Conservation (phyloP, 1,284 basidiomycete genomes). For the Pseudozyma sp. region DNA sequence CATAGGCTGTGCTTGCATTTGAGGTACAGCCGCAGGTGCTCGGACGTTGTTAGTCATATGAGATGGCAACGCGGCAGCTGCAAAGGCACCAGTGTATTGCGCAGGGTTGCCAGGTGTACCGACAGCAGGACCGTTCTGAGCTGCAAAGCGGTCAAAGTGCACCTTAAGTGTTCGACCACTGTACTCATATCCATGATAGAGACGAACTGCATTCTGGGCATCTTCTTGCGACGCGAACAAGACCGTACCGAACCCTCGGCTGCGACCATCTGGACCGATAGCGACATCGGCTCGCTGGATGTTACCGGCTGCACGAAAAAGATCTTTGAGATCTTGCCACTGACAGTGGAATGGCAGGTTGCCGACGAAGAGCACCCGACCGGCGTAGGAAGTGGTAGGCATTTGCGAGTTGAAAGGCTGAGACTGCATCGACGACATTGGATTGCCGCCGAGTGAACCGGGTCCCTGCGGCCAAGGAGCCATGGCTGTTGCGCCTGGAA, state of each 20-base stretch:
- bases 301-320: slow-evolving; percentile 72
- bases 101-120: slow-evolving; percentile 60
- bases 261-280: slow-evolving; percentile 89
- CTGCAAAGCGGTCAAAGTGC: slow-evolving; percentile 76
- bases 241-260: slow-evolving; percentile 91
- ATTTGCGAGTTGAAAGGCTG: slow-evolving; percentile 43
- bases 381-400: slow-evolving; percentile 60
- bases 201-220: slow-evolving; percentile 82
- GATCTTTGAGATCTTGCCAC: slow-evolving; percentile 68
- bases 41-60: slow-evolving; percentile 49
- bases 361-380: slow-evolving; percentile 66
- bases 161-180: slow-evolving; percentile 86
- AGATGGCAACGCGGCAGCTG: slow-evolving; percentile 58
- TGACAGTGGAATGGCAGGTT: slow-evolving; percentile 68
- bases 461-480: slow-evolving; percentile 45
- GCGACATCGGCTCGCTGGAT: slow-evolving; percentile 94
- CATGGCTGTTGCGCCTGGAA: slow-evolving; percentile 49
- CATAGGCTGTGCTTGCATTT: slow-evolving; percentile 22
- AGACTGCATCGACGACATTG: slow-evolving; percentile 37
- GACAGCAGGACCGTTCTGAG: slow-evolving; percentile 41
- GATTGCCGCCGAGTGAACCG: slow-evolving; percentile 23
- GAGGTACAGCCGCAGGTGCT: slow-evolving; percentile 13
- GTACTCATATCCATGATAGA: slow-evolving; percentile 77
- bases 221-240: slow-evolving; percentile 90
- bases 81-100: slow-evolving; percentile 67